Base-by-base conservation (phyloP, 805 yeast species). In the Huiozyma sinensis region DNA sequence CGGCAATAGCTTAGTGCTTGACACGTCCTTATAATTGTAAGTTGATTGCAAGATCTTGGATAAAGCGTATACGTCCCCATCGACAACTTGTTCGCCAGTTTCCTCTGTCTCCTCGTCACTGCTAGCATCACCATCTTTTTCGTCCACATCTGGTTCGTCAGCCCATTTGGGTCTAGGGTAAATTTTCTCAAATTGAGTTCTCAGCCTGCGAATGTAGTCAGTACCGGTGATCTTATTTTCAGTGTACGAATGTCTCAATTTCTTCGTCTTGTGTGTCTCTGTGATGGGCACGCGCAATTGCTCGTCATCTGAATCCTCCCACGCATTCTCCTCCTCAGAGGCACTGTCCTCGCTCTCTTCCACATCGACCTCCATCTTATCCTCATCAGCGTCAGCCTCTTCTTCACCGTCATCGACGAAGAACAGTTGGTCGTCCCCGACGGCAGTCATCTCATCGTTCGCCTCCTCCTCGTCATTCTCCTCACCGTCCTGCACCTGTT, bases 261-360 rank as follows among this genome's bases (percentile, higher is more conserved):
- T 92, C 50, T 75, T 79, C 31, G 81, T 63, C 51, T 75, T 77
- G 50, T 81, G 81, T 1, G 80, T 67, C 1, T 73, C 61, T 11
- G 69, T 57, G 30, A 92, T 63, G 1, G 92, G 76, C 6, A 90
- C 71, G 17, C 67, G 65, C 28, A 84, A 52, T 38, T 70, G 70
- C 49, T 89, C 97, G 61, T 92, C 98, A 56, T 89, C 97, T 46
- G 94, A 81, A 65, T 92, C 98, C 11, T 62, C 62, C 98, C 98
- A 92, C 2, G 81, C 87, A n/a, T 56, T 65, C 4, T 62, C 65
- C 2, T 52, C 59, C 6, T 50, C 64, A 36, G 64, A 69, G 12
- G 64, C 70, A 24, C 55, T 64, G 10, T 42, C 59, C 5, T 61
- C 66, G 30, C 66, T 63, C 7, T 58, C 63, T 10, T 46, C 49